Conservation (phyloP, 495 filamentous ascomycete genomes). For the Neurospora sp. region DNA sequence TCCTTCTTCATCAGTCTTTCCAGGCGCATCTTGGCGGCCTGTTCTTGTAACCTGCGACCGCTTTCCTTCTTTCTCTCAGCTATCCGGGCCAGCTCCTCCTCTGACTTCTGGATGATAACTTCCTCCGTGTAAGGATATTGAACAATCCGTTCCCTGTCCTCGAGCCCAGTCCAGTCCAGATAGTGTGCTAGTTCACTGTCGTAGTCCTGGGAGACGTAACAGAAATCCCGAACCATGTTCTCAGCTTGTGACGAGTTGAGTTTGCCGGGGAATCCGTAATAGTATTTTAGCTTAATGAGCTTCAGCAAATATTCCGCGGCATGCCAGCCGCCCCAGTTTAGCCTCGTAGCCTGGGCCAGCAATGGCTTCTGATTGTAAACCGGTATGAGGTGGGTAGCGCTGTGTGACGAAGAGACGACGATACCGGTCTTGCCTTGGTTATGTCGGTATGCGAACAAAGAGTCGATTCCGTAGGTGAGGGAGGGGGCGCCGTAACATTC, state of each 20-base stretch:
- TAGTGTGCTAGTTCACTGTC: conserved; percentile 61
- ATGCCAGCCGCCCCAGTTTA: conserved; percentile 93
- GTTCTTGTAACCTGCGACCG: conserved; percentile 82
- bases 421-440: conserved; percentile 83
- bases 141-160: conserved; percentile 77
- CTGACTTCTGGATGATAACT: conserved; percentile 73
- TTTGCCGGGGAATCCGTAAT: conserved; percentile 66
- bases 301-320: conserved; percentile 83
- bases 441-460: conserved; percentile 86
- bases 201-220: conserved; percentile 78
- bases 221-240: conserved; percentile 76
- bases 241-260: conserved; percentile 79
- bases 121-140: conserved; percentile 93
- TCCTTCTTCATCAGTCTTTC: conserved; percentile 94
- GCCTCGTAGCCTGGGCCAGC: conserved; percentile 68
- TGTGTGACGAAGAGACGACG: conserved; percentile 84
- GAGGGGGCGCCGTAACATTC: conserved; percentile 86
- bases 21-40: conserved; percentile 90
- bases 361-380: conserved; percentile 77
- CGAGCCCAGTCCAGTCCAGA: conserved; percentile 79
- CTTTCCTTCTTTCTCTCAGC: conserved; percentile 90
- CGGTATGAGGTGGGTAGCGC: conserved; percentile 90
- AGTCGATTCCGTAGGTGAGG: conserved; percentile 88
- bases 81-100: conserved; percentile 80
- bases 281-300: conserved; percentile 86